phyloP scores from a whole-genome alignment of 192 early-diverging fungal genomes.

The Rhizoclosmatium sp. region DNA sequence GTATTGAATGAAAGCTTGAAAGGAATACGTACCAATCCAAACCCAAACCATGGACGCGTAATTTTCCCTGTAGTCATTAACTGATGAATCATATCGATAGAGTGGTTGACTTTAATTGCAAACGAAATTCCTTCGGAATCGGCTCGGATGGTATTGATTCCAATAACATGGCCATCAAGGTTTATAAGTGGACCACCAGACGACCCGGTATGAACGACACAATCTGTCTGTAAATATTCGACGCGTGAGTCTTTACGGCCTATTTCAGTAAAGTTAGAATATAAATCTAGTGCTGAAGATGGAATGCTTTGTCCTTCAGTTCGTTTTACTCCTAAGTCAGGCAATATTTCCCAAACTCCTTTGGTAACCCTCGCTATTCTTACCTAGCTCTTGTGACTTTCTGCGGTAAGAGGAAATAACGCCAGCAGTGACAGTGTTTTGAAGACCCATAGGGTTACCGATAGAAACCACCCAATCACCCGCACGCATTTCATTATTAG shows the following conservation, averaged over 20 bases:
- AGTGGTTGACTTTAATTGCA: conserved; percentile 57
- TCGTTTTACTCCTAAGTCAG: too few species aligned
- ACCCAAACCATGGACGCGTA: conserved; percentile 54
- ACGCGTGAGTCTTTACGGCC: conserved; percentile 54
- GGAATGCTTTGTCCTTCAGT: too few species aligned
- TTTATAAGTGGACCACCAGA: conserved; percentile 62
- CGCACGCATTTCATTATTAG: conserved; percentile 2
- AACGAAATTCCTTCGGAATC: conserved; percentile 54
- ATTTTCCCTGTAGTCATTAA: conserved; percentile 49
- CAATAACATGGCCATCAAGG: conserved; percentile 58
- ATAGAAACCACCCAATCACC: conserved; percentile 60
- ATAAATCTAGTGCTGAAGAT: too few species aligned
- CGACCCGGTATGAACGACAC: conserved; percentile 58
- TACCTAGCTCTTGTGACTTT: neutral
- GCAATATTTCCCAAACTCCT: too few species aligned
- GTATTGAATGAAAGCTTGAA: too few species aligned
- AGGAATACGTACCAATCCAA: conserved; percentile 33
- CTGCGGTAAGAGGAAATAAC: conserved; percentile 53
- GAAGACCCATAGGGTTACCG: conserved; percentile 61
- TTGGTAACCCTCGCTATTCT: neutral
- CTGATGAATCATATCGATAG: conserved; percentile 53
- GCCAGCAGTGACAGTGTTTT: conserved; percentile 60
- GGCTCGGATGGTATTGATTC: conserved; percentile 29
- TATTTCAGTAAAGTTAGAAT: conserved; percentile 37
- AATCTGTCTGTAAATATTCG: conserved; percentile 63